Conservation (phyloP, 2,329 filamentous ascomycete genomes). For the Aspergillus transmontanensis region DNA sequence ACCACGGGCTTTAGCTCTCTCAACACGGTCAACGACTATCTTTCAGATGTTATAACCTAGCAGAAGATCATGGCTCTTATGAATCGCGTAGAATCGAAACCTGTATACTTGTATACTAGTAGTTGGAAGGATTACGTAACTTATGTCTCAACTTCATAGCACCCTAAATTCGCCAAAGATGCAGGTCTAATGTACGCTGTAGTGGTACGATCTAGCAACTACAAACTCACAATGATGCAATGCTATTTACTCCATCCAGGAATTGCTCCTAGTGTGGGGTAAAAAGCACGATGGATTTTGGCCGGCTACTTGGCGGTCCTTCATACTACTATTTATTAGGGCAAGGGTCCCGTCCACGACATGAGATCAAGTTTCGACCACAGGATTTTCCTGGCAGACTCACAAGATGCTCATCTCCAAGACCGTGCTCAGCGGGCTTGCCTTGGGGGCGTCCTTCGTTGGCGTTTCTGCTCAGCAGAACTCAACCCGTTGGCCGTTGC, state of each 20-base stretch:
- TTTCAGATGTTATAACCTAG: background rate
- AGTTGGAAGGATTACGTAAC: background rate
- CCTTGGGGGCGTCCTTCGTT: background rate
- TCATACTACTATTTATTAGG: background rate
- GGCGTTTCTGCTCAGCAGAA: background rate
- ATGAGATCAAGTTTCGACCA: background rate
- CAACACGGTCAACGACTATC: background rate
- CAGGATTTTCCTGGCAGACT: background rate
- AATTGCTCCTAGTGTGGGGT: background rate
- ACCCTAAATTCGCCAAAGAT: background rate
- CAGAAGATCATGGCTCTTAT: background rate
- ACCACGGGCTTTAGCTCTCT: background rate
- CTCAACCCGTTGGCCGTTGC: conserved; percentile 47
- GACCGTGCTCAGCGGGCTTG: background rate
- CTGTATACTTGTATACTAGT: background rate
- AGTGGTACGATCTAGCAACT: background rate
- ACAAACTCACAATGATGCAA: background rate
- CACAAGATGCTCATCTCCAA: conserved; percentile 1
- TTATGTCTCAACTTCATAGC: background rate
- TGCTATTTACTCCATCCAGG: background rate
- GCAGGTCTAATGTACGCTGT: background rate
- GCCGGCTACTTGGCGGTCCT: background rate
- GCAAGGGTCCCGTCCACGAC: background rate
- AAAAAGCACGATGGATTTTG: background rate
- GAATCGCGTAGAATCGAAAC: background rate